Evolutionary conservation across 179 eudicot species (phyloP), one percentile per base, ranked within the genome.

Genomic region (Heliamphora pulchella): DNA sequence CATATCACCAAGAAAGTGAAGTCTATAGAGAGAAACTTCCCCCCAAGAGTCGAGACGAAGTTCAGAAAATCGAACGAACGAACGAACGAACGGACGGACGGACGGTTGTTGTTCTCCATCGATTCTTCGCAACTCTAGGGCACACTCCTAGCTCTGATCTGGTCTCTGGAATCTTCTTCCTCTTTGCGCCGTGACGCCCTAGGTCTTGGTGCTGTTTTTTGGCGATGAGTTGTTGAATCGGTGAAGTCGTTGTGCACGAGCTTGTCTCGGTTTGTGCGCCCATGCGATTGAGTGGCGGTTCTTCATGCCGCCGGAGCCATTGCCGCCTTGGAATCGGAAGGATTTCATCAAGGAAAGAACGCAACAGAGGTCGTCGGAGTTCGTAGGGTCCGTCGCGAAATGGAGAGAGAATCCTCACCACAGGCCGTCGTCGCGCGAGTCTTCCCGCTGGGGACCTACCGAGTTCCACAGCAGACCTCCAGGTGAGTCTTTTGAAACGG

Each of bases 231-330:
- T 73, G 75, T 44, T 6, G 74, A 71, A 50, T 54, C 77, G 77
- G 77, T 18, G 22, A 53, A n/a, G 17, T 18, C 4, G 11, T 54
- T 53, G 77, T 43, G 46, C 41, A 41, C 1, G 59, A 10, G 76
- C 13, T 50, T 61, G 65, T 4, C 10, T 68, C 50, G 76, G 61
- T 44, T 51, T 0, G 61, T 73, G 76, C 15, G 70, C 47, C 20
- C 63, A 74, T 74, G 78, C 78, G 65, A 74, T 74, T 74, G 66
- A 43, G 74, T 55, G 74, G 74, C 66, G 75, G 46, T n/a, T 57
- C 55, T 93, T 88, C 86, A 93, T 95, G 97, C 97, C 98, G 92
- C 92, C 97, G 83, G 98, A 95, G 90, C 92, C 92, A 76, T 78
- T 86, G 88, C 92, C 93, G 88, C 92, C 93, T 51, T 91, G 91